Evolutionary conservation across 257 asterid species (phyloP).

Genomic region (Nicotiana undulata): DNA sequence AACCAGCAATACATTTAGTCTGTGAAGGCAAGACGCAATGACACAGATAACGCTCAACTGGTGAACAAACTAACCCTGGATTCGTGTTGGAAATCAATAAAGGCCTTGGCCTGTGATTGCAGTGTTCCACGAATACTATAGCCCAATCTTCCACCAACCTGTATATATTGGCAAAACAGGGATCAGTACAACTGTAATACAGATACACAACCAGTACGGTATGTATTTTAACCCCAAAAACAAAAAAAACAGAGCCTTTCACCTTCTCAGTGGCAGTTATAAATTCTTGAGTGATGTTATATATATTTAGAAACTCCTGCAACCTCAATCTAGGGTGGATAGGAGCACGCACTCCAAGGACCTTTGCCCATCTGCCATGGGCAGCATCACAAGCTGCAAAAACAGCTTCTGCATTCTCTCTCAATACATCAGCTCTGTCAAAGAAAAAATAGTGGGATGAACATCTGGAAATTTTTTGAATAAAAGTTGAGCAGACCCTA

Average conservation of each 20-base stretch:
- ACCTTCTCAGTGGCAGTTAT: slow-evolving; percentile 91
- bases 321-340: slow-evolving; percentile 79
- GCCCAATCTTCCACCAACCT: slow-evolving; percentile 99
- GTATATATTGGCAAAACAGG: slow-evolving; percentile 36
- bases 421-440: slow-evolving; percentile 82
- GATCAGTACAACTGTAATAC: slow-evolving; percentile 26
- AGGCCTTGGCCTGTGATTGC: slow-evolving; percentile 93
- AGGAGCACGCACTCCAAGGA: slow-evolving; percentile 89
- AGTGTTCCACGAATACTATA: slow-evolving; percentile 94
- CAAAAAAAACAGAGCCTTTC: background rate
- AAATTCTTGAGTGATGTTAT: slow-evolving; percentile 84
- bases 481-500: background rate
- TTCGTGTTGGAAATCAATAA: slow-evolving; percentile 89
- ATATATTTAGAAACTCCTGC: slow-evolving; percentile 79
- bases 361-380: slow-evolving; percentile 99
- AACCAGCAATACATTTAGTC: slow-evolving; percentile 29
- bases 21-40: background rate
- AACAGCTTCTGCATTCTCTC: slow-evolving; percentile 95
- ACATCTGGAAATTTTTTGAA: background rate
- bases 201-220: background rate
- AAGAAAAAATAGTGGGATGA: slow-evolving; percentile 13
- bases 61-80: slow-evolving; percentile 65
- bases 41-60: slow-evolving; percentile 10
- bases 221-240: background rate
- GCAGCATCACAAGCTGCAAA: slow-evolving; percentile 99